Percentiles rank a stretch among this genome's conserved stretches.
phyloP scores from a whole-genome alignment of 495 filamentous ascomycete species.

The Thermochaetoides thermophila region DNA sequence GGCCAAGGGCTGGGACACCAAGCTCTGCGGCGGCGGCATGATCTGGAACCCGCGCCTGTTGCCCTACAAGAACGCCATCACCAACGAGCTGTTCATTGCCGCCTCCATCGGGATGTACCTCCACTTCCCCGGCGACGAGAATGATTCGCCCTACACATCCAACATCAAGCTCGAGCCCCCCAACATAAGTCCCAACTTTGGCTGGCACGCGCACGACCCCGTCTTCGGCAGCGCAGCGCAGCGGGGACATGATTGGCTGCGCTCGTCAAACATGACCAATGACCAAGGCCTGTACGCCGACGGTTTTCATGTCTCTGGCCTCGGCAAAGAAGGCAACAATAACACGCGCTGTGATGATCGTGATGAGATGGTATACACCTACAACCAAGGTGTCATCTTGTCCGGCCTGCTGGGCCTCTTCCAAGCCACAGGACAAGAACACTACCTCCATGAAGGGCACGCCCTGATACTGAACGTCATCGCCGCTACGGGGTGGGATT shows the following conservation, averaged over 20 bases:
- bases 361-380: constrained; percentile 84
- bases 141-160: constrained; percentile 48
- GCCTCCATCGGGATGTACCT: constrained; percentile 84
- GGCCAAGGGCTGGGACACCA: constrained; percentile 63
- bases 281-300: constrained; percentile 65
- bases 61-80: constrained; percentile 96
- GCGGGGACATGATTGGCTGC: constrained; percentile 71
- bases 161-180: not conserved
- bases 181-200: not conserved
- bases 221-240: constrained; percentile 55
- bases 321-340: constrained; percentile 30
- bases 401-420: constrained; percentile 71
- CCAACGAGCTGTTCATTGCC: constrained; percentile 79
- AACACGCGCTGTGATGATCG: constrained; percentile 55
- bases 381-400: constrained; percentile 92
- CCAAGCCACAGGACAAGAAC: constrained; percentile 47
- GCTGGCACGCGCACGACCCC: constrained; percentile 39
- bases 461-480: constrained; percentile 55
- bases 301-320: constrained; percentile 77
- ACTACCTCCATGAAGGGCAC: constrained; percentile 71
- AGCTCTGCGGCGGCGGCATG: constrained; percentile 81
- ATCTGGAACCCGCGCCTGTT: constrained; percentile 69
- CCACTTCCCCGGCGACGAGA: constrained; percentile 68
- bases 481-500: constrained; percentile 58
- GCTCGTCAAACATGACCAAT: constrained; percentile 68